Percentiles rank a stretch among this genome's conserved stretches.
Evolutionary conservation across 371 early-diverging fungal species (phyloP).

Genomic region (Actinomortierella ambigua): DNA sequence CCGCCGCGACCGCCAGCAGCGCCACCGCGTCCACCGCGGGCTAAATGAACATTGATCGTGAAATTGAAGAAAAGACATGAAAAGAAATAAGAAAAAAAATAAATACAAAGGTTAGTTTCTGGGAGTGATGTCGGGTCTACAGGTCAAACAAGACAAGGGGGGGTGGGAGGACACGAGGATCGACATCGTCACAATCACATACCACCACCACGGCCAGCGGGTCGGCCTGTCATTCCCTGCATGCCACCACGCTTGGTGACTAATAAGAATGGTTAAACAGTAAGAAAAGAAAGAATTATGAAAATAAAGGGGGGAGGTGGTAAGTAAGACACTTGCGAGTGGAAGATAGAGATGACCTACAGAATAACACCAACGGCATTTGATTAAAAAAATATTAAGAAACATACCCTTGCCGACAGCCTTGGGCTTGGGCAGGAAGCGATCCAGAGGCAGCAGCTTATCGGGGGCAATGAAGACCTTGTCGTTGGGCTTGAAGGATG

Average conservation of each 20-base stretch:
- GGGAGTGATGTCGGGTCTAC: too few species aligned
- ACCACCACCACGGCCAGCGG: slow-evolving; percentile 23
- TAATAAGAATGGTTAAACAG: not conserved
- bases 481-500: slow-evolving; percentile 88
- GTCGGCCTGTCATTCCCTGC: slow-evolving; percentile 21
- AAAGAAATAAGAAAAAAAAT: not conserved
- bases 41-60: slow-evolving; percentile 3
- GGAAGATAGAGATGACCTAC: not conserved
- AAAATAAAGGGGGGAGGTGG: slow-evolving; percentile 1
- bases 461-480: slow-evolving; percentile 94
- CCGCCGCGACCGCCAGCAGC: slow-evolving; percentile 38
- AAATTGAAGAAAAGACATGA: not conserved
- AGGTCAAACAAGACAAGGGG: too few species aligned
- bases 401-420: slow-evolving; percentile 62
- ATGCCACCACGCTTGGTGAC: slow-evolving; percentile 59
- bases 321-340: not conserved
- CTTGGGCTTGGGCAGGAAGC: slow-evolving; percentile 97
- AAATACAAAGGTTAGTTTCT: too few species aligned
- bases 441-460: slow-evolving; percentile 93
- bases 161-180: not conserved
- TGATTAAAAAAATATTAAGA: not conserved
- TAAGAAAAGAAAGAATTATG: slow-evolving; percentile 3
- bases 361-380: not conserved
- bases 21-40: slow-evolving; percentile 9
- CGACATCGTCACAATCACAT: slow-evolving; percentile 50